These are phyloP conservation scores for Termitomyces sp. DNA, from an alignment of 768 basidiomycete genomes.

Conservation along the genomic window DNA sequence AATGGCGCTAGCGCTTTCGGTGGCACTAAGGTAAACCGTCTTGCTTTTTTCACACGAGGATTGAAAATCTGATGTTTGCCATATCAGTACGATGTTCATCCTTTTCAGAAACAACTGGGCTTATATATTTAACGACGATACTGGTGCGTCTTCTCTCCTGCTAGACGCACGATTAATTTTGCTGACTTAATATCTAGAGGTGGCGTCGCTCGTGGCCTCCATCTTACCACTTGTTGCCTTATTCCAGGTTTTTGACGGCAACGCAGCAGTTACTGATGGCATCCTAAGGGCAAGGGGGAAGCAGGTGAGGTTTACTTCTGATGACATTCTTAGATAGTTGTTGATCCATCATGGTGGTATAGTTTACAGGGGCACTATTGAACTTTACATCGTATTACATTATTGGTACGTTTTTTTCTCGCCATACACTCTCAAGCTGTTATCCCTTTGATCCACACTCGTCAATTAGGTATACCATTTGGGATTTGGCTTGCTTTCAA, in stretches of 20 bases:
- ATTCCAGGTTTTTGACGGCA: constrained; percentile 85
- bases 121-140: constrained; percentile 69
- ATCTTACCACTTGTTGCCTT: constrained; percentile 74
- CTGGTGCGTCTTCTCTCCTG: constrained; percentile 30
- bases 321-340: background rate
- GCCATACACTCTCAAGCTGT: background rate
- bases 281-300: constrained; percentile 82
- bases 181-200: constrained; percentile 28
- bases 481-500: constrained; percentile 77
- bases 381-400: constrained; percentile 82
- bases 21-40: constrained; percentile 52
- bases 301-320: constrained; percentile 34
- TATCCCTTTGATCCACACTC: background rate
- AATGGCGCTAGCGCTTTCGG: constrained; percentile 60
- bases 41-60: background rate
- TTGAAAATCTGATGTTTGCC: background rate
- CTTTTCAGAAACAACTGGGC: constrained; percentile 65
- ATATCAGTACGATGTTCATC: constrained; percentile 45
- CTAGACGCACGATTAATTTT: background rate
- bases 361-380: constrained; percentile 62
- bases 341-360: background rate
- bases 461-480: constrained; percentile 65
- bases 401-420: constrained; percentile 39
- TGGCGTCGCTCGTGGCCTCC: constrained; percentile 54
- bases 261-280: constrained; percentile 62